Percentiles rank a stretch among this genome's conserved stretches.
phyloP scores from a whole-genome alignment of 2,329 filamentous ascomycete genomes.

The Exutisphaerella laricina region DNA sequence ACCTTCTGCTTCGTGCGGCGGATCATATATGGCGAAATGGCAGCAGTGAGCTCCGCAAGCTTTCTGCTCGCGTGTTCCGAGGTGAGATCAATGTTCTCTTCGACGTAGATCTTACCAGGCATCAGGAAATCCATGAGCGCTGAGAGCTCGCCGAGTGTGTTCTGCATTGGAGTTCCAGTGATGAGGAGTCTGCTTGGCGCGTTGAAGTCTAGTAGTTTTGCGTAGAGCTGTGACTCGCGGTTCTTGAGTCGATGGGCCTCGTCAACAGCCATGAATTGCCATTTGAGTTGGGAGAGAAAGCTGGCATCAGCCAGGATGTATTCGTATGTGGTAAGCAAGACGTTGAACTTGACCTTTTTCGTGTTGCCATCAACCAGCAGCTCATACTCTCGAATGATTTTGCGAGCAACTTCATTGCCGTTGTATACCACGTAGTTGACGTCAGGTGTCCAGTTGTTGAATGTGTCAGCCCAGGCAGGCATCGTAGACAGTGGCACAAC shows the following conservation, averaged over 20 bases:
- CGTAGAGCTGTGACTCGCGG: conserved; percentile 86
- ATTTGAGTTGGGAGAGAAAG: conserved; percentile 85
- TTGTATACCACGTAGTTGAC: conserved; percentile 97
- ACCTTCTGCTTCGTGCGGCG: conserved; percentile 96
- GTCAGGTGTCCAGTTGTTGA: conserved; percentile 93
- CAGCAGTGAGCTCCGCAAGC: conserved; percentile 74
- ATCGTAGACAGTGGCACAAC: conserved; percentile 97
- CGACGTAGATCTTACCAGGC: conserved; percentile 85
- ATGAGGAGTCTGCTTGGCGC: conserved; percentile 86
- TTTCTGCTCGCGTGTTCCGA: conserved; percentile 80
- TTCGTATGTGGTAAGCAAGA: conserved; percentile 96
- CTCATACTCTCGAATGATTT: conserved; percentile 85
- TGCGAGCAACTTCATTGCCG: conserved; percentile 78
- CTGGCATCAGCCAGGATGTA: conserved; percentile 83
- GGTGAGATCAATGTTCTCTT: conserved; percentile 78
- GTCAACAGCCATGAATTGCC: conserved; percentile 94
- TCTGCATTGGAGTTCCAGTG: conserved; percentile 95
- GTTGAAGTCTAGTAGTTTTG: conserved; percentile 77
- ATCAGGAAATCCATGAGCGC: conserved; percentile 95
- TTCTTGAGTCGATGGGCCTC: conserved; percentile 98
- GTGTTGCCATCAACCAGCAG: conserved; percentile 79
- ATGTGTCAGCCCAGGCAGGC: conserved; percentile 96
- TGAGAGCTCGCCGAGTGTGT: conserved; percentile 87
- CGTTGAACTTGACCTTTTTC: conserved; percentile 90
- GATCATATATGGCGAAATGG: conserved; percentile 90